Conservation (phyloP, 371 early-diverging fungal genomes). For the Mucor racemosus region DNA sequence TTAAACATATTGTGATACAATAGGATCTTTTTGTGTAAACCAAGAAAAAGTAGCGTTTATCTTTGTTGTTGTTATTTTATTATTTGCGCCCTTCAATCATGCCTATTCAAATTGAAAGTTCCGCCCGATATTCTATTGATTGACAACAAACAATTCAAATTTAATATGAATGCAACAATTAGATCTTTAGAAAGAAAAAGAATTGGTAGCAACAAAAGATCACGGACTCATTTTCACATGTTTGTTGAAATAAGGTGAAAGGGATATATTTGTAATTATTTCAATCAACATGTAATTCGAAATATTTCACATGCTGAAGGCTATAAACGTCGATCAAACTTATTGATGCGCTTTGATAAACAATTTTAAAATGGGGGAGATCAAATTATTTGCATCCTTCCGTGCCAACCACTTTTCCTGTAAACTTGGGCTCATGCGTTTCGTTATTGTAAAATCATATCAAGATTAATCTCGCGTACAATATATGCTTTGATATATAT, state of each 20-base stretch:
- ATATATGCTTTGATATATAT: too few relatives aligned
- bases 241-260: background rate
- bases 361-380: background rate
- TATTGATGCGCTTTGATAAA: background rate
- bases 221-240: slow-evolving; percentile 2
- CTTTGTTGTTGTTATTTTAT: too few relatives aligned
- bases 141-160: slow-evolving; percentile 4
- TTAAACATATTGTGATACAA: slow-evolving; percentile 8
- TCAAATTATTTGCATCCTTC: background rate
- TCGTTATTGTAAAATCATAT: background rate
- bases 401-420: too few relatives aligned
- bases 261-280: background rate
- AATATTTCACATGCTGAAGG: background rate
- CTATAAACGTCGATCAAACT: too few relatives aligned
- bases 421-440: slow-evolving; percentile 1
- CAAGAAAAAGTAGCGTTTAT: background rate
- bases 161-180: background rate
- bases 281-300: background rate
- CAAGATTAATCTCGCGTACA: background rate
- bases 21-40: background rate
- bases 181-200: background rate
- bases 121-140: background rate
- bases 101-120: background rate
- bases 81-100: slow-evolving; percentile 2
- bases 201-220: background rate